Evolutionary conservation across 2,329 filamentous ascomycete species (phyloP), one percentile per base, ranked within the genome.

Genomic region (Sodiomyces alkalinus): DNA sequence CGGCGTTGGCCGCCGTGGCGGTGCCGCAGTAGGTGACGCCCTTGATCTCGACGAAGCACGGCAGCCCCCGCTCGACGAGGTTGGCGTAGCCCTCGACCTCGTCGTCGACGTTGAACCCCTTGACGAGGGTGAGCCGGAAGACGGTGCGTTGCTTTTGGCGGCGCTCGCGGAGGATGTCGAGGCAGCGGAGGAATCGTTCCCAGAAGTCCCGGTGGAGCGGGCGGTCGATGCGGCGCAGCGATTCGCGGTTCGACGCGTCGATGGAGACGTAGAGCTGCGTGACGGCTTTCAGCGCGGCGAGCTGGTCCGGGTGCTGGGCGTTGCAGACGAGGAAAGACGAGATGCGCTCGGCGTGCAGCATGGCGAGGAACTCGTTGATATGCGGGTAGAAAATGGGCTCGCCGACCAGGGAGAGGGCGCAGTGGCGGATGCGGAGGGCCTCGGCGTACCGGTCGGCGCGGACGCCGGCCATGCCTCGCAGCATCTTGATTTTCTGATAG

Each of bases 321-420:
- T 96, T 96, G 62, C 87, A 96, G 33, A 98, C 90, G 0, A 96
- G 62, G 58, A 96, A 98, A 18, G 80, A 90, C 3, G 82, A 92
- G 40, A 96, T 94, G 41, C 74, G 77, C 49, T 92, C 80, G 9
- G 53, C 59, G 56, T 96, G 87, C 39, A 98, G 64, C 63, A 96
- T 70, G 8, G 59, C 66, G 1, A 92, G 62, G 45, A 96, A 86
- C 46, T 86, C 79, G 53, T 98, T 94, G 62, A 96, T 96, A 46
- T 92, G 76, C 7, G 90, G 90, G 52, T 96, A 96, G 58, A 96
- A 96, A 42, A 94, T 94, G n/a, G 87, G 87, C 53, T 98, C 87
- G 41, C 90, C 87, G 14, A 98, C 90, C 7, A 98, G 64, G 39
- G 75, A 83, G 25, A 98, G 61, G 0, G 90, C 90, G 50, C 87